phyloP scores from a whole-genome alignment of 768 basidiomycete genomes.

The Calocybe indica region DNA sequence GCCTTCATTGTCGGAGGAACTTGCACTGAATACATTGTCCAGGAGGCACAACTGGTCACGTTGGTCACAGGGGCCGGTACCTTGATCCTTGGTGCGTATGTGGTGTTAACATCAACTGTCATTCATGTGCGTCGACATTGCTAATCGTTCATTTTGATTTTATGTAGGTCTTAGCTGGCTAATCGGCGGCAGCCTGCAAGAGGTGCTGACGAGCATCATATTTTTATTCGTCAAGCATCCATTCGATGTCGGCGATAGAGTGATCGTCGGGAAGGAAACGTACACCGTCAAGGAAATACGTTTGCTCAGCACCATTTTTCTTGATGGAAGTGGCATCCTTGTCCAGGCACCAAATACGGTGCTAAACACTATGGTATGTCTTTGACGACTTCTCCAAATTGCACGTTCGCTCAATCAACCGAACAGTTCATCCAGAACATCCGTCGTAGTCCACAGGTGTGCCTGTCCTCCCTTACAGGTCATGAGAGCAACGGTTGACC shows the following conservation, averaged over 20 bases:
- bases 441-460: slow-evolving; percentile 62
- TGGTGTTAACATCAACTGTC: background rate
- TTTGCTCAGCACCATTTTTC: slow-evolving; percentile 70
- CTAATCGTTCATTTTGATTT: slow-evolving; percentile 2
- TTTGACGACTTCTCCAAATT: background rate
- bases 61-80: slow-evolving; percentile 74
- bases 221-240: slow-evolving; percentile 89
- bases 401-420: background rate
- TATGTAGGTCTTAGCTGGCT: slow-evolving; percentile 74
- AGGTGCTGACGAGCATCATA: slow-evolving; percentile 81
- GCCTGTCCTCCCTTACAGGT: slow-evolving; percentile 6
- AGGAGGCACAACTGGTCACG: slow-evolving; percentile 71
- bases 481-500: background rate
- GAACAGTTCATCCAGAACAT: slow-evolving; percentile 63
- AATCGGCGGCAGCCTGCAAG: slow-evolving; percentile 74
- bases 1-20: slow-evolving; percentile 3
- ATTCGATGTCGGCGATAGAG: slow-evolving; percentile 76
- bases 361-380: slow-evolving; percentile 47
- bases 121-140: background rate
- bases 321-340: slow-evolving; percentile 49
- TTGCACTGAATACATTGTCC: slow-evolving; percentile 5
- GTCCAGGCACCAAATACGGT: slow-evolving; percentile 72
- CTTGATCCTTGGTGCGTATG: slow-evolving; percentile 37
- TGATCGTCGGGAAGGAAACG: slow-evolving; percentile 42
- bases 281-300: slow-evolving; percentile 89